Percentiles rank a stretch among this genome's conserved stretches.
Conservation (phyloP, 2,329 filamentous ascomycete genomes). For the Chalaropsis thielavioides region DNA sequence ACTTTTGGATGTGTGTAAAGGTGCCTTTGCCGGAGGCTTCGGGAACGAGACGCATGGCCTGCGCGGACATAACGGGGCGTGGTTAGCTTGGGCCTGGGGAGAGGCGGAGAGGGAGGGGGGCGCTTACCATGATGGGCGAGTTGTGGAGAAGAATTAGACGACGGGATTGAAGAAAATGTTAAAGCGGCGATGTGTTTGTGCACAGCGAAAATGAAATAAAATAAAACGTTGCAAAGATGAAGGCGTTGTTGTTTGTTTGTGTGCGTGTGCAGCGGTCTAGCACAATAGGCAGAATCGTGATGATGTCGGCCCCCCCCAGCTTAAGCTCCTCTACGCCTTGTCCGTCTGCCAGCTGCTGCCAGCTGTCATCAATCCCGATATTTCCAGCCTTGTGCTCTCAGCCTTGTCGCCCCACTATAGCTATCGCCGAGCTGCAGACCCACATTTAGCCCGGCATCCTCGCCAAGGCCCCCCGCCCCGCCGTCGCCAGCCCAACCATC, state of each 20-base stretch:
- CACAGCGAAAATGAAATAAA: background rate
- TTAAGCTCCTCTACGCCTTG: background rate
- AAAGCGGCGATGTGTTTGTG: background rate
- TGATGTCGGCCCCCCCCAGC: background rate
- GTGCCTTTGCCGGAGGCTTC: conserved; percentile 48
- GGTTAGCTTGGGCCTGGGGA: conserved; percentile 10
- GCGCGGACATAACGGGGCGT: conserved; percentile 20
- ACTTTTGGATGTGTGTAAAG: conserved; percentile 47
- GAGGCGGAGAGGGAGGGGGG: background rate
- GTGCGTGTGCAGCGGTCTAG: background rate
- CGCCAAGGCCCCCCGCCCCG: background rate
- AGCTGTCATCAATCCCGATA: background rate
- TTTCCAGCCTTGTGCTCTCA: background rate
- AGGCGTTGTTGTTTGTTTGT: background rate
- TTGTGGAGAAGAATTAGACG: background rate
- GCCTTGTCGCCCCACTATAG: background rate
- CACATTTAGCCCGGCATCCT: background rate
- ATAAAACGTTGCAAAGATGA: background rate
- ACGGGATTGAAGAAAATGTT: background rate
- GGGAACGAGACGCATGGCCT: conserved; percentile 87
- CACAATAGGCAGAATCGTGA: background rate
- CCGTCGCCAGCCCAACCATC: background rate
- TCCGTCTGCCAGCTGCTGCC: background rate
- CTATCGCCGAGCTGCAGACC: background rate
- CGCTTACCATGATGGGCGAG: conserved; percentile 12